These are phyloP conservation scores for Yamadazyma insecticola DNA, from an alignment of 805 yeast species.

Conservation along the genomic window DNA sequence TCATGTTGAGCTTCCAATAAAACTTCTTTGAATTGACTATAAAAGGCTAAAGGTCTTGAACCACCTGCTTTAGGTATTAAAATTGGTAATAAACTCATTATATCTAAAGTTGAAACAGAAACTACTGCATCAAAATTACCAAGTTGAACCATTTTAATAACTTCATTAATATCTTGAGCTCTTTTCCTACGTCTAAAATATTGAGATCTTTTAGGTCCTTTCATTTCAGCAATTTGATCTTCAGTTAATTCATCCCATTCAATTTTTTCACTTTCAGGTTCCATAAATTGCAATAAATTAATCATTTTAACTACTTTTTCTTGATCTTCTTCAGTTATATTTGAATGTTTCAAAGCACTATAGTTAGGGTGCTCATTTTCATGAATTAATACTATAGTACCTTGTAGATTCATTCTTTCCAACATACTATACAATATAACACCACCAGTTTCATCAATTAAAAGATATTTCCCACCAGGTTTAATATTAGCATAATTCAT, in stretches of 20 bases:
- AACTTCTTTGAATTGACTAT: constrained; percentile 75
- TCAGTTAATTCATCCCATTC: constrained; percentile 43
- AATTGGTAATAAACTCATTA: constrained; percentile 58
- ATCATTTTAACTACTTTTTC: constrained; percentile 60
- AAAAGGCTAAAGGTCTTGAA: constrained; percentile 80
- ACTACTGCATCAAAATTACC: constrained; percentile 73
- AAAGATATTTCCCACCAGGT: constrained; percentile 85
- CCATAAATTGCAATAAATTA: constrained; percentile 74
- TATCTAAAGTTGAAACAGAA: constrained; percentile 66
- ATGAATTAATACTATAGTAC: constrained; percentile 66
- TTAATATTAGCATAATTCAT: constrained; percentile 75
- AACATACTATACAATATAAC: constrained; percentile 77
- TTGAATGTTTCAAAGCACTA: constrained; percentile 63
- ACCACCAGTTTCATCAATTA: constrained; percentile 94
- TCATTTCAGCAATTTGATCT: constrained; percentile 52
- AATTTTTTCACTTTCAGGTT: constrained; percentile 62
- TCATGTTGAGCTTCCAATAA: constrained; percentile 69
- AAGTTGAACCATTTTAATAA: constrained; percentile 45
- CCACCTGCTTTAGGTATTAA: constrained; percentile 70
- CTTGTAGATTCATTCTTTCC: constrained; percentile 85
- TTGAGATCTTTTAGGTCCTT: constrained; percentile 57
- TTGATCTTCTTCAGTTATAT: constrained; percentile 51
- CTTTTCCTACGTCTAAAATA: constrained; percentile 63
- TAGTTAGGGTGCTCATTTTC: constrained; percentile 92
- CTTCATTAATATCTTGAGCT: constrained; percentile 44